A percentile compares a stretch with the other conserved stretches of the same genome.
Conservation (phyloP, 2,329 filamentous ascomycete genomes). For the Neodidymelliopsis sp. region DNA sequence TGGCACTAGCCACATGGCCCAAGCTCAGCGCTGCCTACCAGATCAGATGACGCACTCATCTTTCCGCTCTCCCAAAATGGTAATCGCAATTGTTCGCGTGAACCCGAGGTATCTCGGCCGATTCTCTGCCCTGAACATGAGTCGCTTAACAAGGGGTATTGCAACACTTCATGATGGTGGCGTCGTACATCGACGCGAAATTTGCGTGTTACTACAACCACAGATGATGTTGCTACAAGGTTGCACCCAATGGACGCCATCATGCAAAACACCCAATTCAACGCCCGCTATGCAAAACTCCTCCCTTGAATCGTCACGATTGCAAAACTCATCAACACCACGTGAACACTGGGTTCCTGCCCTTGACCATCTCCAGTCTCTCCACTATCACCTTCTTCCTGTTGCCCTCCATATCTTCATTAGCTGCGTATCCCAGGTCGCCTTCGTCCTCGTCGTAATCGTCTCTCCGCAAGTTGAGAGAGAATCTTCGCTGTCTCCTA, state of each 20-base stretch:
- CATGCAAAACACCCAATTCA: conserved; percentile 22
- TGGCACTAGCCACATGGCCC: conserved; percentile 18
- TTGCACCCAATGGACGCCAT: conserved; percentile 17
- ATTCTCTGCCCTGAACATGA: too few relatives aligned
- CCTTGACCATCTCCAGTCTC: conserved; percentile 93
- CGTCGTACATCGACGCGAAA: background rate
- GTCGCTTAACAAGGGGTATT: too few relatives aligned
- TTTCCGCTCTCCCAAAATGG: conserved; percentile 2
- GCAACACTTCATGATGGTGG: background rate
- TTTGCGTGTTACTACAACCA: conserved; percentile 11
- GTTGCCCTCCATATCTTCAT: conserved; percentile 90
- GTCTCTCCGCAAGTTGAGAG: conserved; percentile 52
- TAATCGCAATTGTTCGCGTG: background rate
- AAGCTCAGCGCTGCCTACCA: conserved; percentile 16
- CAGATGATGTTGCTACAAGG: conserved; percentile 17
- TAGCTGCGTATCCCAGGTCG: conserved; percentile 92
- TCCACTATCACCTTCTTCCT: conserved; percentile 96
- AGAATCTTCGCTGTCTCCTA: conserved; percentile 51
- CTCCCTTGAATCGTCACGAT: conserved; percentile 7
- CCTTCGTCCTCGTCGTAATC: conserved; percentile 73
- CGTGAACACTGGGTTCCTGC: conserved; percentile 92
- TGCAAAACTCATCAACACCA: conserved; percentile 73
- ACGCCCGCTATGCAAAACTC: conserved; percentile 17
- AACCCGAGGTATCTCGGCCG: too few relatives aligned
- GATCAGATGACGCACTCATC: conserved; percentile 33